phyloP scores from a whole-genome alignment of 306 rosid species.

The Cicer pinnatifidum region DNA sequence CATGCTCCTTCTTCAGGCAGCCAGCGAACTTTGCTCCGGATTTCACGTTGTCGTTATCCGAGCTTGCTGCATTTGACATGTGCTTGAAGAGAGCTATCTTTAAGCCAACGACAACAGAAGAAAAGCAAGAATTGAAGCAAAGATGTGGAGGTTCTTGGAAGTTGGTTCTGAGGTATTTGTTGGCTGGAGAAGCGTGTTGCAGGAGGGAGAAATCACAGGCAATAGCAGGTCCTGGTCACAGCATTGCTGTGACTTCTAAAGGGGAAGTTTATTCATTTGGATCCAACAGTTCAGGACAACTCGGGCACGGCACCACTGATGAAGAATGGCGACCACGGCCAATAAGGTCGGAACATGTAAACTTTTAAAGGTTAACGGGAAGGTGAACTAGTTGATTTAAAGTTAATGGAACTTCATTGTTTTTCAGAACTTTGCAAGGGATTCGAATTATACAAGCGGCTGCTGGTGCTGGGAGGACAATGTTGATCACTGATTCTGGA shows the following conservation, averaged over 20 bases:
- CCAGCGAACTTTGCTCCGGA: slow-evolving; percentile 89
- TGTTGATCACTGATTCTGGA: slow-evolving; percentile 89
- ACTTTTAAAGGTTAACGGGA: slow-evolving; percentile 44
- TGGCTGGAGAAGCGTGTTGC: slow-evolving; percentile 88
- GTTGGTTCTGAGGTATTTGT: slow-evolving; percentile 83
- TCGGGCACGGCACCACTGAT: slow-evolving; percentile 80
- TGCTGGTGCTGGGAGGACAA: slow-evolving; percentile 88
- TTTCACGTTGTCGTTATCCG: slow-evolving; percentile 68
- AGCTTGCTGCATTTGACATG: slow-evolving; percentile 94
- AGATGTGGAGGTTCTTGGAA: slow-evolving; percentile 97
- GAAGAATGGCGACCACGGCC: slow-evolving; percentile 80
- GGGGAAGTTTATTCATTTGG: slow-evolving; percentile 88
- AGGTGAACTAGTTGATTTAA: slow-evolving; percentile 51
- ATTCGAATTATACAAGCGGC: slow-evolving; percentile 87
- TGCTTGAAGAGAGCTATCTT: slow-evolving; percentile 88
- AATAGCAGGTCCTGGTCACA: slow-evolving; percentile 96
- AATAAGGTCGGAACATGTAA: slow-evolving; percentile 69
- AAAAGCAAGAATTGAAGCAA: slow-evolving; percentile 68
- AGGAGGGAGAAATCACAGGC: slow-evolving; percentile 94
- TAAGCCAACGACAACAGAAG: slow-evolving; percentile 79
- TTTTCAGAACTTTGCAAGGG: slow-evolving; percentile 89
- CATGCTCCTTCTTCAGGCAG: slow-evolving; percentile 91
- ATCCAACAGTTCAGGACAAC: slow-evolving; percentile 92
- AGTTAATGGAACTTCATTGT: slow-evolving; percentile 60
- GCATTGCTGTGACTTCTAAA: slow-evolving; percentile 83